phyloP scores from a whole-genome alignment of 1,139 yeast genomes.

The Hyphopichia fennica region DNA sequence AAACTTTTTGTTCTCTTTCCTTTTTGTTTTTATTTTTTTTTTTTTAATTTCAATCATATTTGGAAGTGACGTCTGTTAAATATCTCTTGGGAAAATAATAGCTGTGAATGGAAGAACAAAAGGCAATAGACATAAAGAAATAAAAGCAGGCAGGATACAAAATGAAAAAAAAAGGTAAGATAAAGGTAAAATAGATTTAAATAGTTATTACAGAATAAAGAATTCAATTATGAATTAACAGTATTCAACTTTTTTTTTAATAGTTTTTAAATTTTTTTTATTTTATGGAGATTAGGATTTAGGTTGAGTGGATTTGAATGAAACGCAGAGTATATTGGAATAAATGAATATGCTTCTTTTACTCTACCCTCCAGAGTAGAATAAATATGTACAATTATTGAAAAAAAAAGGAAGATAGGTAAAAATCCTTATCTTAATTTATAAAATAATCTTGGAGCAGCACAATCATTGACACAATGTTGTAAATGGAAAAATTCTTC shows the following conservation, averaged over 20 bases:
- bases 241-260: background rate
- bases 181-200: too few species aligned
- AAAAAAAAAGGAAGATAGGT: background rate
- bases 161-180: too few species aligned
- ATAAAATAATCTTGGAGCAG: slow-evolving; percentile 86
- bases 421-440: slow-evolving; percentile 63
- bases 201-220: too few species aligned
- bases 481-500: slow-evolving; percentile 97
- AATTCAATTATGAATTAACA: too few species aligned
- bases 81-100: too few species aligned
- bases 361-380: background rate
- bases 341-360: background rate
- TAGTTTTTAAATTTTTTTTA: background rate
- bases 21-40: too few species aligned
- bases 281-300: background rate
- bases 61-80: too few species aligned
- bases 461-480: slow-evolving; percentile 91
- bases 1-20: too few species aligned
- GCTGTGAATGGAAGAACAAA: too few species aligned
- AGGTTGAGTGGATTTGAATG: background rate
- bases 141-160: too few species aligned
- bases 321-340: background rate
- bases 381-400: background rate
- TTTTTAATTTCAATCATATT: too few species aligned
- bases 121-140: too few species aligned